Base-by-base conservation (phyloP, 2,329 filamentous ascomycete genomes). In the Pseudogymnoascus sp. region DNA sequence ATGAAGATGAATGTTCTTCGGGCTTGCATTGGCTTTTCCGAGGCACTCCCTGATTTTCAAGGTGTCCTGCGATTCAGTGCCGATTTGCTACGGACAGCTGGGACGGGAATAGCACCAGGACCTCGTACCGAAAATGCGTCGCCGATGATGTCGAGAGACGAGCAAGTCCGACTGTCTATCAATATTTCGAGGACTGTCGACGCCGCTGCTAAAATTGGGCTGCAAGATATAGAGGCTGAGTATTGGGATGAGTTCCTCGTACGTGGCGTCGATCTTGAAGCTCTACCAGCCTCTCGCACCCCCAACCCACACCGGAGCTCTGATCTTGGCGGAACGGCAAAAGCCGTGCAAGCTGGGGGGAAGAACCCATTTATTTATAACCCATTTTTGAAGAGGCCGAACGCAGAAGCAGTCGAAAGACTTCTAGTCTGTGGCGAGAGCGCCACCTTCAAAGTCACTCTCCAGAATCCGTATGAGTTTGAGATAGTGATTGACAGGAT, bases 211-310 rank as follows among this genome's bases (percentile, higher is more conserved):
- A 87, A 89, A 64, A 76, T 97, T 26, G 92, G 92, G 0, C 77
- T 92, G 29, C 78, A 82, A 4, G 77, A 88, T 63, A 76, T 93
- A 44, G 82, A 86, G 61, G 92, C 91, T 5, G 89, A 95, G 68
- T 99, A 97, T 72, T 99, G 95, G 95, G 95, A 99, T 73, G 91
- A 96, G 71, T 97, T 97, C 69, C 79, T 99, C 7, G 83, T 99
- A 56, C 87, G 95, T 60, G 86, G 86, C 66, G 79, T 96, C 68
- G 84, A 87, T 62, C 78, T 96, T 46, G 84, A 92, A 60, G 79
- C 88, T 23, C 75, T 85, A 38, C 78, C 86, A 9, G 76, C 79
- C 44, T 81, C 82, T 10, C 82, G 83, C 67, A 82, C 82, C 15
- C 88, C 90, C 0, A 82, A 90, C 61, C 81, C 88, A 5, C 89